Conservation (phyloP, 2,329 filamentous ascomycete genomes). For the Tetracladium maxilliforme region DNA sequence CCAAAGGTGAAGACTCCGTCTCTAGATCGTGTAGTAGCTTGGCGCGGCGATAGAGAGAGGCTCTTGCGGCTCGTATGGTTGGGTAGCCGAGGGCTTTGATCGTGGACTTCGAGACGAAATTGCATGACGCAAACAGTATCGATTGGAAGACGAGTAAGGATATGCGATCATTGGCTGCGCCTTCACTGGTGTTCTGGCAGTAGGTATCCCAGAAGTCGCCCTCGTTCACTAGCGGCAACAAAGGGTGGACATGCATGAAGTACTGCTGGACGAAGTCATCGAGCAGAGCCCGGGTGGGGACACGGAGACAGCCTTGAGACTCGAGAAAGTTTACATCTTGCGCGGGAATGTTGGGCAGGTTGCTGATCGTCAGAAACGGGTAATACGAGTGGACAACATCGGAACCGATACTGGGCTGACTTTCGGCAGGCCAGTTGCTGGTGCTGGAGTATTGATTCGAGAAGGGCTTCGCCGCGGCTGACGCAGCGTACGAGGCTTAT, state of each 20-base stretch:
- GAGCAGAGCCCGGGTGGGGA: constrained; percentile 23
- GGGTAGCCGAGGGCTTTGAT: constrained; percentile 24
- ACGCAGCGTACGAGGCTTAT: too few species aligned
- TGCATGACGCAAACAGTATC: constrained; percentile 28
- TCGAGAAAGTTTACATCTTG: constrained; percentile 31
- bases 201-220: constrained; percentile 32
- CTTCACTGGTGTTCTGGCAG: constrained; percentile 9
- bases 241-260: constrained; percentile 29
- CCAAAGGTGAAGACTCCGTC: constrained; percentile 23
- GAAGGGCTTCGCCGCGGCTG: too few species aligned
- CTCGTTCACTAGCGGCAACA: constrained; percentile 27
- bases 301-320: constrained; percentile 26
- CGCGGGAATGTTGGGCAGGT: too few species aligned
- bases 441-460: too few species aligned
- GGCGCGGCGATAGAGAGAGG: constrained; percentile 25
- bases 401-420: too few species aligned
- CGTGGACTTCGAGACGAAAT: constrained; percentile 5
- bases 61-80: constrained; percentile 25
- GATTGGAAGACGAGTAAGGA: constrained; percentile 30
- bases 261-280: constrained; percentile 33
- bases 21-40: constrained; percentile 30
- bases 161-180: constrained; percentile 11
- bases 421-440: too few species aligned
- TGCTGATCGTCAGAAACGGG: too few species aligned
- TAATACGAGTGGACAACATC: too few species aligned